phyloP scores from a whole-genome alignment of 1,139 yeast genomes.

The Suhomyces choctaworum region DNA sequence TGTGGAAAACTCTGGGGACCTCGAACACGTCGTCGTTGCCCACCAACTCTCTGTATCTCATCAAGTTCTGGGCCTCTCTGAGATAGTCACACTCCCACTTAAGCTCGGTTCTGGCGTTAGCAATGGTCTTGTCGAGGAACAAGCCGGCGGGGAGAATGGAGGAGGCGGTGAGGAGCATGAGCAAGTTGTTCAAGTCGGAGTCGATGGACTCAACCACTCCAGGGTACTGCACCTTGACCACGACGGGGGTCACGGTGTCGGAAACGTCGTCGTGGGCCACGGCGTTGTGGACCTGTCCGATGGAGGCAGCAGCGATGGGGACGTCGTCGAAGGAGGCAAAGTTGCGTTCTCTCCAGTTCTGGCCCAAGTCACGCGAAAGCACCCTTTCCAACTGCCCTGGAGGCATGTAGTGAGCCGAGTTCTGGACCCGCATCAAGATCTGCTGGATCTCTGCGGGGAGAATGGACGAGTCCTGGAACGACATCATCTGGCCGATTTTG shows the following conservation, averaged over 20 bases:
- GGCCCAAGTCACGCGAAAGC: slow-evolving; percentile 72
- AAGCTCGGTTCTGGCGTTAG: slow-evolving; percentile 87
- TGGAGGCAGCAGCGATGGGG: slow-evolving; percentile 97
- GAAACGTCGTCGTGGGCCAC: slow-evolving; percentile 38
- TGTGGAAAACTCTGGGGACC: slow-evolving; percentile 81
- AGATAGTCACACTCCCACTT: slow-evolving; percentile 98
- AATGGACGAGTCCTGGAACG: slow-evolving; percentile 86
- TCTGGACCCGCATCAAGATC: slow-evolving; percentile 81
- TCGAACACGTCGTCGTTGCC: slow-evolving; percentile 67
- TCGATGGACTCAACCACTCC: slow-evolving; percentile 96
- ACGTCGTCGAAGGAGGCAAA: slow-evolving; percentile 79
- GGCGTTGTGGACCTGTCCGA: slow-evolving; percentile 94
- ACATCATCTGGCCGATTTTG: slow-evolving; percentile 91
- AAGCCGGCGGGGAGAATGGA: slow-evolving; percentile 87
- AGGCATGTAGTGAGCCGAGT: slow-evolving; percentile 96
- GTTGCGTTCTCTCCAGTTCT: slow-evolving; percentile 67
- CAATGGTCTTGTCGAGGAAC: slow-evolving; percentile 87
- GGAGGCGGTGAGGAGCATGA: slow-evolving; percentile 82
- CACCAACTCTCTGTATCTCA: slow-evolving; percentile 62
- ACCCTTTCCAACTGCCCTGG: slow-evolving; percentile 81
- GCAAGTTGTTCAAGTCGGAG: slow-evolving; percentile 83
- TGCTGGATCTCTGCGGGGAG: slow-evolving; percentile 84
- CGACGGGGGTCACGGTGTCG: slow-evolving; percentile 64
- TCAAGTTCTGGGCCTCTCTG: slow-evolving; percentile 82
- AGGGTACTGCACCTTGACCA: slow-evolving; percentile 96